Percentiles rank a stretch among this genome's conserved stretches.
These are phyloP conservation scores for Fraxinus americana DNA, from an alignment of 257 asterid species.

Conservation along the genomic window DNA sequence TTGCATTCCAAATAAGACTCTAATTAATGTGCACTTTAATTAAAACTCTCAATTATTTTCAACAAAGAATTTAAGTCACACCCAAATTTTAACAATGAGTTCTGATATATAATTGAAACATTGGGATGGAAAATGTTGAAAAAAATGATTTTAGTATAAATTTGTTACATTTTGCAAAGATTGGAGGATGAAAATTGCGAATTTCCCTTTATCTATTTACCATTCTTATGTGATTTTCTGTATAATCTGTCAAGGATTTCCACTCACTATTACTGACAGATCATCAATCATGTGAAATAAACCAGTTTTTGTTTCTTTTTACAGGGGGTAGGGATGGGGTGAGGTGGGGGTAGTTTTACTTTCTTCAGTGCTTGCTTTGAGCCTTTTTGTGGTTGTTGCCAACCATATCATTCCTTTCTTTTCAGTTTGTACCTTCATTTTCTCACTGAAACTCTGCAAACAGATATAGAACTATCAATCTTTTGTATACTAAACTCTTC, in stretches of 20 bases:
- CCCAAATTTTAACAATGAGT: too few species aligned
- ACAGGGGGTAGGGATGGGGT: conserved; percentile 1
- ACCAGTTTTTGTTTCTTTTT: conserved; percentile 28
- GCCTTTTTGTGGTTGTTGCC: conserved; percentile 53
- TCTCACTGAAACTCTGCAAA: background rate
- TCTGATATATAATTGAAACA: too few species aligned
- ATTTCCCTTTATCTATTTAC: background rate
- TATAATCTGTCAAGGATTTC: conserved; percentile 34
- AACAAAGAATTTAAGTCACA: too few species aligned
- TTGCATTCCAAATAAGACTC: too few species aligned
- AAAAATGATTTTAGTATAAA: too few species aligned
- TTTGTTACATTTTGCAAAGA: too few species aligned
- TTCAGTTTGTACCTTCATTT: conserved; percentile 37
- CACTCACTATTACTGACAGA: conserved; percentile 56
- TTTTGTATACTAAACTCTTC: conserved; percentile 13
- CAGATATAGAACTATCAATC: background rate
- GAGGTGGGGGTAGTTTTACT: conserved; percentile 36
- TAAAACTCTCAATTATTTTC: too few species aligned
- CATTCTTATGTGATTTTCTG: background rate
- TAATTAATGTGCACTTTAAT: too few species aligned
- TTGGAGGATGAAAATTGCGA: too few species aligned
- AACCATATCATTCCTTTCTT: conserved; percentile 63
- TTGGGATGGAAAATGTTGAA: too few species aligned
- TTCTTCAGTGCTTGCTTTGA: conserved; percentile 44
- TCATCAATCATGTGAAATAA: conserved; percentile 63